Evolutionary conservation across 2,329 filamentous ascomycete species (phyloP).

Genomic region (Curvularia verruculosa): DNA sequence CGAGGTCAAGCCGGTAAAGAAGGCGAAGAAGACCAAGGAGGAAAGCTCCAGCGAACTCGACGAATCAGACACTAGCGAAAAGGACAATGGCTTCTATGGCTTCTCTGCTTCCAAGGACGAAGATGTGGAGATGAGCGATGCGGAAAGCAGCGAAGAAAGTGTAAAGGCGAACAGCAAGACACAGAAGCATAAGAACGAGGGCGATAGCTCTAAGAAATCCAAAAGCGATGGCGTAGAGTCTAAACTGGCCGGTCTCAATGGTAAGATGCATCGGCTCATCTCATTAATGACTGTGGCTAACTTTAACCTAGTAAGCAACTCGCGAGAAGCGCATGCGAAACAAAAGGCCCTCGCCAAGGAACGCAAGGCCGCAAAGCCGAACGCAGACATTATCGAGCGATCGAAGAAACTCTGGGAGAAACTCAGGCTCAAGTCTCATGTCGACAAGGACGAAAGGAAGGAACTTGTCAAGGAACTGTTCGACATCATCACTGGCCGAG

Average conservation of each 20-base stretch:
- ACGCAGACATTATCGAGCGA: constrained; percentile 85
- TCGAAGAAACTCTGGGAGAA: constrained; percentile 98
- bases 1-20: constrained; percentile 35
- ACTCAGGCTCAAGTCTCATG: constrained; percentile 88
- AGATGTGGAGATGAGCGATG: constrained; percentile 32
- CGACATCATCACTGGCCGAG: constrained; percentile 84
- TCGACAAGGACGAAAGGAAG: constrained; percentile 85
- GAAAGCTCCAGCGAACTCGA: constrained; percentile 39
- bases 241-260: constrained; percentile 36
- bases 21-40: constrained; percentile 38
- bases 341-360: constrained; percentile 88
- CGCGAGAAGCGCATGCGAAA: constrained; percentile 86
- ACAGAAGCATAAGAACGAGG: constrained; percentile 32
- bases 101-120: constrained; percentile 41
- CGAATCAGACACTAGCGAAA: constrained; percentile 47
- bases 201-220: constrained; percentile 28
- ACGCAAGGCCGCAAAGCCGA: constrained; percentile 89
- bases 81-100: constrained; percentile 45
- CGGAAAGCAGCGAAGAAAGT: constrained; percentile 24
- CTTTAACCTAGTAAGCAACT: constrained; percentile 64
- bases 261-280: constrained; percentile 18
- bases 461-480: constrained; percentile 89
- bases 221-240: constrained; percentile 30
- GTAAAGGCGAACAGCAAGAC: constrained; percentile 27
- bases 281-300: constrained; percentile 18